phyloP scores from a whole-genome alignment of 352 stramenopile genomes.

The Phytophthora sp. region DNA sequence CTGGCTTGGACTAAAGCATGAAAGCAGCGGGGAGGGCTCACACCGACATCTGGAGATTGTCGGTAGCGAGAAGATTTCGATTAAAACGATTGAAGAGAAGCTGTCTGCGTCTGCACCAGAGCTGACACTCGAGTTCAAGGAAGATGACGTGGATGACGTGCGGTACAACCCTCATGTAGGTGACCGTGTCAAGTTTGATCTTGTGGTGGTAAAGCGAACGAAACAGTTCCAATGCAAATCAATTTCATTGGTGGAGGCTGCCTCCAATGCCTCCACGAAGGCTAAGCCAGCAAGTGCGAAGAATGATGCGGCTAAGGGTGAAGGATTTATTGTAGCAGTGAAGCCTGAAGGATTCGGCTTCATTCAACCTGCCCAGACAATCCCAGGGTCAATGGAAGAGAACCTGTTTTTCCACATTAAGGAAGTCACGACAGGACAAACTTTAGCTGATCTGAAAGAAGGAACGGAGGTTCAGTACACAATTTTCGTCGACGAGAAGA shows the following conservation, averaged over 20 bases:
- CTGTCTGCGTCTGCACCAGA: constrained; percentile 19
- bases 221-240: constrained; percentile 70
- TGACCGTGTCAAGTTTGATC: constrained; percentile 67
- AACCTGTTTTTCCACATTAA: constrained; percentile 88
- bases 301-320: constrained; percentile 25
- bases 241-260: constrained; percentile 51
- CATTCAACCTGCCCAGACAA: constrained; percentile 59
- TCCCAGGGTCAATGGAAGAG: constrained; percentile 41
- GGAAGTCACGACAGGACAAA: constrained; percentile 61
- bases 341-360: constrained; percentile 82
- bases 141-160: constrained; percentile 68
- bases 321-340: constrained; percentile 71
- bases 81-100: constrained; percentile 27
- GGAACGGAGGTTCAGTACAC: constrained; percentile 76
- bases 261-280: constrained; percentile 17
- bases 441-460: constrained; percentile 62
- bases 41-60: constrained; percentile 49
- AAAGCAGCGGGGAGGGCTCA: constrained; percentile 49
- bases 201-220: constrained; percentile 65
- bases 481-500: constrained; percentile 69
- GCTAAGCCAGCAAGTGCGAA: constrained; percentile 22
- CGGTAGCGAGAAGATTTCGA: constrained; percentile 29
- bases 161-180: constrained; percentile 69
- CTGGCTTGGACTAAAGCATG: constrained; percentile 59
- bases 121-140: constrained; percentile 60